Evolutionary conservation across 192 early-diverging fungal genomes (phyloP).

Genomic region (Mortierella antarctica): DNA sequence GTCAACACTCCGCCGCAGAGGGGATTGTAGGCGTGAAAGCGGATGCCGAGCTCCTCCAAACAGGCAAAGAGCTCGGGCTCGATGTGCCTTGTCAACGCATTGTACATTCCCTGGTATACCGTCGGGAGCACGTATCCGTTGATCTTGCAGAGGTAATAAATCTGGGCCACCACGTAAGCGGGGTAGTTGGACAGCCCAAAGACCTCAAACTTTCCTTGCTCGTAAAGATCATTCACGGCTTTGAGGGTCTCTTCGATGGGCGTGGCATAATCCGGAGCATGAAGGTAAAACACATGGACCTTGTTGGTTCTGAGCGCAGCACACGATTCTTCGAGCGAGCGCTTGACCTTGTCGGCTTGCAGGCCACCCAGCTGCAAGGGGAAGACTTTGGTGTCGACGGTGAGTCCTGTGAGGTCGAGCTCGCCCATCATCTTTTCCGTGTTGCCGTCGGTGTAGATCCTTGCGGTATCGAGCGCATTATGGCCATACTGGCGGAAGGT

Average conservation of each 20-base stretch:
- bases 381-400: slow-evolving; percentile 38
- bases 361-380: slow-evolving; percentile 46
- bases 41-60: slow-evolving; percentile 64
- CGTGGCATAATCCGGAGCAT: slow-evolving; percentile 70
- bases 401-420: slow-evolving; percentile 31
- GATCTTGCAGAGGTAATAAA: slow-evolving; percentile 50
- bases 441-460: slow-evolving; percentile 67
- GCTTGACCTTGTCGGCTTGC: slow-evolving; percentile 53
- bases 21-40: slow-evolving; percentile 77
- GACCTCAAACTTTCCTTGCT: slow-evolving; percentile 60
- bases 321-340: slow-evolving; percentile 50
- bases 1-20: slow-evolving; percentile 63
- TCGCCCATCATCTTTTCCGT: slow-evolving; percentile 54
- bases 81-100: slow-evolving; percentile 57
- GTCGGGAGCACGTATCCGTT: slow-evolving; percentile 50
- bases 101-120: slow-evolving; percentile 56
- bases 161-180: slow-evolving; percentile 48
- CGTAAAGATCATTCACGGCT: slow-evolving; percentile 68
- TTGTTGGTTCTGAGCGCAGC: slow-evolving; percentile 58
- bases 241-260: slow-evolving; percentile 64
- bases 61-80: slow-evolving; percentile 71
- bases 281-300: slow-evolving; percentile 75
- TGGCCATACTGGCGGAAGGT: slow-evolving; percentile 29
- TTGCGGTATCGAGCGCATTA: slow-evolving; percentile 51
- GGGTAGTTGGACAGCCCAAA: slow-evolving; percentile 56